Percentiles rank a stretch among this genome's conserved stretches.
Evolutionary conservation across 768 basidiomycete species (phyloP).

Genomic region (Auricularia sp.): DNA sequence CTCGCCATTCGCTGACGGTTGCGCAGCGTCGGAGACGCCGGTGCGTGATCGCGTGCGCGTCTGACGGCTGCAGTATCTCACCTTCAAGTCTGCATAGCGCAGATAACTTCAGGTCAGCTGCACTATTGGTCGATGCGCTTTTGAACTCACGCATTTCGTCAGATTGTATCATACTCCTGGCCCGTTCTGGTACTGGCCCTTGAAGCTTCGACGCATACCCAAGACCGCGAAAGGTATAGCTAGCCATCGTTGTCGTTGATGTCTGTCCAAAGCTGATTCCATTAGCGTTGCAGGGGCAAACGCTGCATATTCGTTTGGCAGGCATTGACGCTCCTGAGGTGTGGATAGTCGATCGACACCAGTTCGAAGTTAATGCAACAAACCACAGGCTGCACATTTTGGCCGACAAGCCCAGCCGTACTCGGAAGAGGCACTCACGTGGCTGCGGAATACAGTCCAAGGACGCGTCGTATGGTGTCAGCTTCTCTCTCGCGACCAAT

Average conservation of each 20-base stretch:
- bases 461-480: conserved; percentile 62
- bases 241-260: not conserved
- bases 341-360: not conserved
- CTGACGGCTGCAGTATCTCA: not conserved
- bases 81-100: not conserved
- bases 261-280: not conserved
- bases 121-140: not conserved
- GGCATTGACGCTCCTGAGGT: conserved; percentile 94
- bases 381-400: conserved; percentile 62
- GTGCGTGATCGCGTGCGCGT: conserved; percentile 28
- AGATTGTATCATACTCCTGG: conserved; percentile 78
- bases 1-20: not conserved
- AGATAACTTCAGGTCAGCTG: not conserved
- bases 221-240: conserved; percentile 37
- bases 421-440: conserved; percentile 60
- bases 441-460: conserved; percentile 50
- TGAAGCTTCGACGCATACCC: conserved; percentile 62
- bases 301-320: conserved; percentile 79
- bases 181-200: conserved; percentile 62
- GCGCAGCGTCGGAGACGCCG: conserved; percentile 70
- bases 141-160: conserved; percentile 35
- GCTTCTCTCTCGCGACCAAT: conserved; percentile 70
- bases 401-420: conserved; percentile 73
- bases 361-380: not conserved
- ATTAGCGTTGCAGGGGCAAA: conserved; percentile 66